Conservation (phyloP, 306 rosid species). For the Cucurbita maxima region DNA sequence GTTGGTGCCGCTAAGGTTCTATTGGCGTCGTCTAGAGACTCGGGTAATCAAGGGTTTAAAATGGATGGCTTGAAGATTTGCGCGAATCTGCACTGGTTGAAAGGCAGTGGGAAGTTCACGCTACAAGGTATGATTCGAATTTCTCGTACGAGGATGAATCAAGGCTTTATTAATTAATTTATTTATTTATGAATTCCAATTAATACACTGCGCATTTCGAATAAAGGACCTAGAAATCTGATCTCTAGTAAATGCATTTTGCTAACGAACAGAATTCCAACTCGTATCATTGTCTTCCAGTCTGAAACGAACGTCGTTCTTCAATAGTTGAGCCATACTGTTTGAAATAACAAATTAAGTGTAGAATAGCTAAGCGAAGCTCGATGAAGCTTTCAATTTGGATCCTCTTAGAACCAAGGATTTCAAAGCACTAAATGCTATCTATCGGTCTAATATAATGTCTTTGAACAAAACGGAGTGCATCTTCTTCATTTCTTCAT, state of each 20-base stretch:
- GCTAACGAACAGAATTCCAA: not conserved
- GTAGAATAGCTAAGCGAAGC: not conserved
- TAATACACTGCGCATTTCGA: not conserved
- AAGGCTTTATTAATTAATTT: not conserved
- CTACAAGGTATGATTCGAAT: slow-evolving; percentile 35
- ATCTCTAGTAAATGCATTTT: not conserved
- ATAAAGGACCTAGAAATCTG: not conserved
- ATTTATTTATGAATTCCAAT: not conserved
- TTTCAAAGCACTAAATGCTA: not conserved
- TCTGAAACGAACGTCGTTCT: not conserved
- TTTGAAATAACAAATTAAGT: not conserved
- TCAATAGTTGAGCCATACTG: not conserved
- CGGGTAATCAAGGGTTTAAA: slow-evolving; percentile 59
- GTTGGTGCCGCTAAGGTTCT: slow-evolving; percentile 56
- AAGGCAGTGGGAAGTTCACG: slow-evolving; percentile 81
- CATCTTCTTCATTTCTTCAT: not conserved
- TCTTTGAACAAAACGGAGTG: not conserved
- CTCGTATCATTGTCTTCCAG: not conserved
- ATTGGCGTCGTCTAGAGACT: slow-evolving; percentile 40
- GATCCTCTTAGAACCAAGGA: not conserved
- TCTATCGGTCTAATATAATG: not conserved
- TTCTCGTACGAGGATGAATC: not conserved
- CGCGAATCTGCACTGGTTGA: slow-evolving; percentile 76
- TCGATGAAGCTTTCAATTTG: not conserved
- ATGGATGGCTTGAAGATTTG: slow-evolving; percentile 79